Percentiles rank a stretch among this genome's conserved stretches.
phyloP scores from a whole-genome alignment of 2,329 filamentous ascomycete species.

The Apiospora saccharicola region DNA sequence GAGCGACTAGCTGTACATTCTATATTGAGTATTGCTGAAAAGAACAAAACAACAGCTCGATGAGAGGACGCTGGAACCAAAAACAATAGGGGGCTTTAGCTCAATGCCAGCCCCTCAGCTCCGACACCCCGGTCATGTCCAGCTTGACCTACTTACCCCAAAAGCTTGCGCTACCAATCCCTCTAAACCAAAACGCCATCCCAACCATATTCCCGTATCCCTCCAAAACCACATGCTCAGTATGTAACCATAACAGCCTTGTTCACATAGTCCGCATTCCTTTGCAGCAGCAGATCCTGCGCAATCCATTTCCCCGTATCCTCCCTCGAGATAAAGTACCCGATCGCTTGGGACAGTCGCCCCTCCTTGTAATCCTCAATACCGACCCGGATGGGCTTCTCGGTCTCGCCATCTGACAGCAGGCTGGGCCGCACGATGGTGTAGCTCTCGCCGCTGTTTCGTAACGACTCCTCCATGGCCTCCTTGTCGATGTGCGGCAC shows the following conservation, averaged over 20 bases:
- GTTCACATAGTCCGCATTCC: constrained; percentile 38
- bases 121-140: too few relatives aligned
- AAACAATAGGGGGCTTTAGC: not conserved
- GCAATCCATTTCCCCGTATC: constrained; percentile 58
- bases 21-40: not conserved
- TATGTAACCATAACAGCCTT: constrained; percentile 50
- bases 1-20: not conserved
- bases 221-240: constrained; percentile 20
- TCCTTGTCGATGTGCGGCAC: constrained; percentile 57
- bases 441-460: constrained; percentile 42
- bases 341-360: constrained; percentile 47
- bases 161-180: not conserved
- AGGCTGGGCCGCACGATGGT: constrained; percentile 49
- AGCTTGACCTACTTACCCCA: not conserved
- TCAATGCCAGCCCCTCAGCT: not conserved
- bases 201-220: too few relatives aligned
- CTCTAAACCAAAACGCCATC: not conserved
- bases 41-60: not conserved
- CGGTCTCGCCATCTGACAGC: constrained; percentile 41
- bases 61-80: not conserved
- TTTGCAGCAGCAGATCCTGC: constrained; percentile 45
- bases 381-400: constrained; percentile 45
- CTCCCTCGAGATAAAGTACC: constrained; percentile 56
- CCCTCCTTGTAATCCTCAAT: constrained; percentile 47
- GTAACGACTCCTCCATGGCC: constrained; percentile 50